Percentiles rank a stretch among this genome's conserved stretches.
These are phyloP conservation scores for Dalbergia oliveri DNA, from an alignment of 306 rosid species.

Conservation along the genomic window DNA sequence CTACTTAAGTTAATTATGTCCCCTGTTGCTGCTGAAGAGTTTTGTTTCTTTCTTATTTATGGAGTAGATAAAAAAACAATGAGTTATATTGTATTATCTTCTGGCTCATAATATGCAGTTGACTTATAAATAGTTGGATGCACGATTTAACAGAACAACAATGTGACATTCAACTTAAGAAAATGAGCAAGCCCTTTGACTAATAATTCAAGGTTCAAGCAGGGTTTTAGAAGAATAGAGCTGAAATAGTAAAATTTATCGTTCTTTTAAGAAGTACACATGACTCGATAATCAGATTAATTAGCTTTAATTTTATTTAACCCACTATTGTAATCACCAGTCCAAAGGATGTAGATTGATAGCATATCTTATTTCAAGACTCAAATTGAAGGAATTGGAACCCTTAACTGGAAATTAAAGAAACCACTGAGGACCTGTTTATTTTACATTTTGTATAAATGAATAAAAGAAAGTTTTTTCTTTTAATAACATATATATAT, in stretches of 20 bases:
- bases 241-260: not conserved
- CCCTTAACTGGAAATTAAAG: not conserved
- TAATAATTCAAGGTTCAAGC: slow-evolving; percentile 18
- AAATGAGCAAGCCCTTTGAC: not conserved
- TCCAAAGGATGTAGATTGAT: not conserved
- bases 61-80: no score
- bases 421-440: no score
- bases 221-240: not conserved
- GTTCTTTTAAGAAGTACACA: not conserved
- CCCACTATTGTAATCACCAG: not conserved
- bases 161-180: slow-evolving; percentile 7
- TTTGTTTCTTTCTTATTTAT: no score
- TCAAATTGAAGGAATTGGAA: slow-evolving; percentile 22
- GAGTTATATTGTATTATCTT: not conserved
- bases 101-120: not conserved
- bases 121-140: slow-evolving; percentile 16
- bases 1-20: no score
- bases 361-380: not conserved
- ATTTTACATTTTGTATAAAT: no score
- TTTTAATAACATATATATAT: no score
- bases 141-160: slow-evolving; percentile 18
- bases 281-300: not conserved
- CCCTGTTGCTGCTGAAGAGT: no score
- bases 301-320: not conserved
- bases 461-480: no score